phyloP scores from a whole-genome alignment of 345 rosid species.

The Gynandropsis gynandra region DNA sequence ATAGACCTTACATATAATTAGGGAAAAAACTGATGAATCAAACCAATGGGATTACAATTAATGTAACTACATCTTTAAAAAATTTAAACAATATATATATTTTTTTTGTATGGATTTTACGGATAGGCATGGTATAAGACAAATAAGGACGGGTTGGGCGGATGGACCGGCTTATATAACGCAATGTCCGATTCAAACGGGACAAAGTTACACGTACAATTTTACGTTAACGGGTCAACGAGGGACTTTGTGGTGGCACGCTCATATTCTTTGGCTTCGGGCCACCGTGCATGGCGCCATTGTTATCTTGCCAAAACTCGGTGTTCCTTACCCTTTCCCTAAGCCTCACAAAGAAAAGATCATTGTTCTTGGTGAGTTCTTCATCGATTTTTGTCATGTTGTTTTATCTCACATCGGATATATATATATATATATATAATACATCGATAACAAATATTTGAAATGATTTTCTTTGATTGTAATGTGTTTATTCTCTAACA shows the following conservation, averaged over 20 bases:
- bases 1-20: no score
- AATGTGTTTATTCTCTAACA: no score
- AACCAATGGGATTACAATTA: no score
- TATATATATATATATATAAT: no score
- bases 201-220: constrained; percentile 55
- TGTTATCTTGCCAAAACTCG: constrained; percentile 68
- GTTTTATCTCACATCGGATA: background rate
- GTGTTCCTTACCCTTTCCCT: constrained; percentile 86
- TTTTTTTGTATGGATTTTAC: background rate
- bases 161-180: constrained; percentile 92
- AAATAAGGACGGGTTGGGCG: constrained; percentile 81
- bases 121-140: constrained; percentile 76
- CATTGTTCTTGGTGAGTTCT: constrained; percentile 34
- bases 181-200: constrained; percentile 87
- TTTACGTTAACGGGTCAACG: constrained; percentile 75
- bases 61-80: no score
- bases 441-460: no score
- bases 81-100: no score
- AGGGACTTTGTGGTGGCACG: constrained; percentile 84
- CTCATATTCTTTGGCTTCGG: constrained; percentile 90
- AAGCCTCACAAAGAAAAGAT: constrained; percentile 54
- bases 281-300: constrained; percentile 87
- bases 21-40: no score
- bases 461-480: no score
- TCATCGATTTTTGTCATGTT: background rate